These are phyloP conservation scores for Lasiodiplodia sp. DNA, from an alignment of 2,329 filamentous ascomycete species.

Conservation along the genomic window DNA sequence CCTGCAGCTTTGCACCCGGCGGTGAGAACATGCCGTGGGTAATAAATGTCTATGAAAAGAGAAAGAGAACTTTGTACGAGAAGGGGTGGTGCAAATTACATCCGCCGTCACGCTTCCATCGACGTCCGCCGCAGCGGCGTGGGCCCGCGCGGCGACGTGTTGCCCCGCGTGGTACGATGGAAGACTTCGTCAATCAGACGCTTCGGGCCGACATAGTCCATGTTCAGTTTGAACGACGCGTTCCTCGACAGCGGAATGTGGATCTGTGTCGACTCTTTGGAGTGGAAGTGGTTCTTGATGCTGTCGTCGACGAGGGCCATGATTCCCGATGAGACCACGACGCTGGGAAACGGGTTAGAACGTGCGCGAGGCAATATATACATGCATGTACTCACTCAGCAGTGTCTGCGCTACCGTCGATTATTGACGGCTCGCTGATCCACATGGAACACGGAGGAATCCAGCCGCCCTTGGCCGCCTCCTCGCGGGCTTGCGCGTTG, in stretches of 20 bases:
- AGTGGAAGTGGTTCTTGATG: conserved; percentile 80
- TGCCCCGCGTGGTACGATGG: conserved; percentile 51
- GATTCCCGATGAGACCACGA: conserved; percentile 88
- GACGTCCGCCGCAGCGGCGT: conserved; percentile 39
- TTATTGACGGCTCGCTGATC: conserved; percentile 77
- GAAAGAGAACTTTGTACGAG: conserved; percentile 38
- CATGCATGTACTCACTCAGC: conserved; percentile 73
- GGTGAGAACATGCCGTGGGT: conserved; percentile 15
- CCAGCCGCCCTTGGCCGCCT: conserved; percentile 84
- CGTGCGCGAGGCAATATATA: conserved; percentile 22
- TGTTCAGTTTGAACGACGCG: conserved; percentile 60
- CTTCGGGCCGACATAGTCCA: conserved; percentile 69
- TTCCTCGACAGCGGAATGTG: conserved; percentile 59
- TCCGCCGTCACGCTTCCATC: conserved; percentile 28
- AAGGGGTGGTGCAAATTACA: conserved; percentile 35
- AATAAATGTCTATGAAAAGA: conserved; percentile 26
- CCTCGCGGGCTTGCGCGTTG: conserved; percentile 72
- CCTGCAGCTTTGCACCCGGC: conserved; percentile 24
- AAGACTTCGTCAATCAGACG: conserved; percentile 70
- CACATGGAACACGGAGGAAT: conserved; percentile 89
- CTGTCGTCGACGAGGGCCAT: conserved; percentile 89
- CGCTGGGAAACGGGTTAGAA: conserved; percentile 58
- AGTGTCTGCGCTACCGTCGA: conserved; percentile 76
- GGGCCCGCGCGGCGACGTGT: conserved; percentile 38
- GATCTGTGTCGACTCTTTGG: conserved; percentile 59